Base-by-base conservation (phyloP, 2,329 filamentous ascomycete genomes). In the Berkeleyomyces basicola region DNA sequence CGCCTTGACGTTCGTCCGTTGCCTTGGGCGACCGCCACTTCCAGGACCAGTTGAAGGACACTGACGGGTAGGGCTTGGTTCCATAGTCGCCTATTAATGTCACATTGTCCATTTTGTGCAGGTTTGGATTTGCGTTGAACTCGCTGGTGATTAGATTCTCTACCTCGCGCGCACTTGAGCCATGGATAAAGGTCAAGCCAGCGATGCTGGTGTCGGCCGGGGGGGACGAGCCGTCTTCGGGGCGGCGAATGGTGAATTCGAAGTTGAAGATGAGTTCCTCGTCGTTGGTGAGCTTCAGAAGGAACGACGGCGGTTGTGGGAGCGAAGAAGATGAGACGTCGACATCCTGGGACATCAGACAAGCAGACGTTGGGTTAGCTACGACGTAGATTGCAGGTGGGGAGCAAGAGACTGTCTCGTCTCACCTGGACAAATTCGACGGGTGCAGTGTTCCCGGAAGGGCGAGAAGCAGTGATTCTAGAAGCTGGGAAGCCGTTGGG, bases 101-200 rank as follows among this genome's bases (percentile, higher is more conserved):
- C 46, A 99, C 93, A 71, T 97, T 97, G 62, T 90, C 82, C 71
- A 96, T 97, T 72, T 95, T 97, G 77, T 99, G 93, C 63, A 99
- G 78, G 70, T 99, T 99, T 0, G 93, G 93, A 70, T 99, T 90
- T 67, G 92, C 90, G 68, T 97, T 90, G 69, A 99, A 97, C 73
- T 99, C 93, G 68, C 91, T 81, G 14, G 92, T 97, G 58, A 97
- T 86, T 57, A 99, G 77, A 67, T 93, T 96, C 70, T 97, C 93
- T 61, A 99, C 82, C 69, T 99, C 93, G 74, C 83, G 87, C 40
- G 83, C 76, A 61, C 85, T 95, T 0, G 91, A 89, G 49, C 89
- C 92, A 72, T 92, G 92, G 66, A 95, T 87, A 72, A 91, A 97
- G 7, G 93, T 99, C 66, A 99, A 79, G 60, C 92, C 90, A 65